Conservation (phyloP, 495 filamentous ascomycete genomes). For the Aspergillus olivimuriae region DNA sequence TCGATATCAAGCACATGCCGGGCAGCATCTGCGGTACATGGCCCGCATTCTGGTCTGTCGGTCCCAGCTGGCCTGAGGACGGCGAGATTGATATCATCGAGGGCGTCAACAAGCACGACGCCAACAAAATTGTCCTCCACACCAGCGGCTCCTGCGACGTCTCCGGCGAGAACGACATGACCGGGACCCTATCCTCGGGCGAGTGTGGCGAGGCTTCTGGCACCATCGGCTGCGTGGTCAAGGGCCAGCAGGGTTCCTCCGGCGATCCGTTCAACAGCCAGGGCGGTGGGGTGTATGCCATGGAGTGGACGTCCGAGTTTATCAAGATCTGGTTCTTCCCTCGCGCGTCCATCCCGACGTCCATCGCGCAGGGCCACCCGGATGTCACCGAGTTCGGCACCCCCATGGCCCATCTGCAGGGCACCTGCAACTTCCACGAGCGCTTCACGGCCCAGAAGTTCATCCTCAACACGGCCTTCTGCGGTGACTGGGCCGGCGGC, state of each 20-base stretch:
- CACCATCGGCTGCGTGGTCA: conserved; percentile 41
- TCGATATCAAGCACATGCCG: conserved; percentile 74
- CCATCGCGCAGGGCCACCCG: conserved; percentile 51
- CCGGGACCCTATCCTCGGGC: conserved; percentile 38
- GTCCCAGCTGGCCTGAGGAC: conserved; percentile 66
- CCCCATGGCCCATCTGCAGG: conserved; percentile 57
- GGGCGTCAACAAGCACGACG: conserved; percentile 62
- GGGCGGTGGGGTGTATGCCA: conserved; percentile 71
- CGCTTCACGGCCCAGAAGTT: conserved; percentile 69
- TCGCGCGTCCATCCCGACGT: conserved; percentile 50
- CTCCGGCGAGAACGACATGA: conserved; percentile 40
- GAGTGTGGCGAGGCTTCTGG: conserved; percentile 53
- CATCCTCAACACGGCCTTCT: conserved; percentile 79
- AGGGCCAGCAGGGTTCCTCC: conserved; percentile 50
- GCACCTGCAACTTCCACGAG: conserved; percentile 57
- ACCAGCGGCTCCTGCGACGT: conserved; percentile 60
- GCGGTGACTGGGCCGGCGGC: conserved; percentile 81
- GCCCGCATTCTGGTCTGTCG: conserved; percentile 74
- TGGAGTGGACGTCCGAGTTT: conserved; percentile 60
- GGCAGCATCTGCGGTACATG: conserved; percentile 61
- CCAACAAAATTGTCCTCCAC: conserved; percentile 71
- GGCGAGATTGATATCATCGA: conserved; percentile 95
- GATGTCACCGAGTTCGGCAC: conserved; percentile 59
- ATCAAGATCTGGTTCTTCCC: conserved; percentile 80
- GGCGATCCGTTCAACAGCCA: conserved; percentile 67